These are phyloP conservation scores for Yamadazyma taylorii DNA, from an alignment of 1,139 yeast genomes.

Conservation along the genomic window DNA sequence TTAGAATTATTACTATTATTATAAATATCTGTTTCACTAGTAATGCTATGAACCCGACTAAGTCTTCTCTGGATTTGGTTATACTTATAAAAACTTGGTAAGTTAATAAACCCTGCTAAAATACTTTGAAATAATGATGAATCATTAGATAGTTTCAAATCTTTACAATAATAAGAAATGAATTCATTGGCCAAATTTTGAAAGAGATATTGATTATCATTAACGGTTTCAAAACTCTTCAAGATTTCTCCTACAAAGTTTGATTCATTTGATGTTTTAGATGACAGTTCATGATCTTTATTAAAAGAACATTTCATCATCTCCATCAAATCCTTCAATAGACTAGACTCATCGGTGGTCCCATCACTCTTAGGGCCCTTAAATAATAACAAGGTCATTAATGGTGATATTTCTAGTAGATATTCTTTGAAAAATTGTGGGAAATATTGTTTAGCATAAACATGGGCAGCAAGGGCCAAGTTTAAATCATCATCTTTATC, in stretches of 20 bases:
- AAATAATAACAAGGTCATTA: slow-evolving; percentile 51
- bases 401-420: slow-evolving; percentile 49
- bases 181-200: slow-evolving; percentile 49
- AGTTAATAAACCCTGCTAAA: slow-evolving; percentile 68
- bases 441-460: slow-evolving; percentile 57
- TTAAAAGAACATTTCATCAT: slow-evolving; percentile 27
- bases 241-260: slow-evolving; percentile 44
- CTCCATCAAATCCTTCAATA: slow-evolving; percentile 22
- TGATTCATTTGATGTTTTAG: slow-evolving; percentile 22
- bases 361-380: slow-evolving; percentile 15
- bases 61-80: slow-evolving; percentile 43
- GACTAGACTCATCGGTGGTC: slow-evolving; percentile 19
- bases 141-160: slow-evolving; percentile 63
- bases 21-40: background rate
- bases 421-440: slow-evolving; percentile 42
- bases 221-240: slow-evolving; percentile 40
- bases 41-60: slow-evolving; percentile 19
- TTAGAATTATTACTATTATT: background rate
- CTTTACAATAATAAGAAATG: slow-evolving; percentile 65
- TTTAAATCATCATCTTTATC: slow-evolving; percentile 17
- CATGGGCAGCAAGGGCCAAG: slow-evolving; percentile 45
- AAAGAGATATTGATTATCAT: slow-evolving; percentile 31
- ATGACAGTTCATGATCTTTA: slow-evolving; percentile 18
- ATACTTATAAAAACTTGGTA: slow-evolving; percentile 72
- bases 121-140: slow-evolving; percentile 70